Evolutionary conservation across 2,329 filamentous ascomycete genomes (phyloP).

Genomic region (Arthrinium phaeospermum): DNA sequence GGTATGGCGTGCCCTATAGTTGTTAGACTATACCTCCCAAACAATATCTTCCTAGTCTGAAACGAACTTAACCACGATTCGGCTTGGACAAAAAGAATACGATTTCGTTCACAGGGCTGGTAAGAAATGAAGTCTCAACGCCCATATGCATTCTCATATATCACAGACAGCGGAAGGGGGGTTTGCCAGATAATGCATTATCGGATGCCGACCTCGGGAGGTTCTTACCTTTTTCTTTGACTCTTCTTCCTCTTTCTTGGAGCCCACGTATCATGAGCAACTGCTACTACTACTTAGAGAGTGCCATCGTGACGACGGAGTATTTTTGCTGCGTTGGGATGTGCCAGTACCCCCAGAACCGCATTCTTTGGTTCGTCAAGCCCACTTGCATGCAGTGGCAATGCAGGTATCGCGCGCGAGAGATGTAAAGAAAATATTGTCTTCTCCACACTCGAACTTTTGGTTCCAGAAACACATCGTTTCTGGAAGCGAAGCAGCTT

Average conservation of each 20-base stretch:
- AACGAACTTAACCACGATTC: neutral
- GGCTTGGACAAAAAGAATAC: neutral
- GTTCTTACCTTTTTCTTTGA: neutral
- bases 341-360: neutral
- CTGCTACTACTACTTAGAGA: neutral
- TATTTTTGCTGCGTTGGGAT: neutral
- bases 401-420: neutral
- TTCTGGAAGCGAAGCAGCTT: neutral
- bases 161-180: neutral
- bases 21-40: constrained; percentile 12
- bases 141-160: neutral
- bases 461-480: neutral
- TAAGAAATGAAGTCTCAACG: neutral
- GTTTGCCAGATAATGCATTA: neutral
- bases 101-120: neutral
- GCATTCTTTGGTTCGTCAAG: neutral
- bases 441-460: neutral
- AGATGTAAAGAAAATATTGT: neutral
- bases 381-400: neutral
- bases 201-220: neutral
- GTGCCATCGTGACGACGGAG: neutral
- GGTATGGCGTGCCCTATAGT: neutral
- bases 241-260: neutral
- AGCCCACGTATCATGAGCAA: neutral
- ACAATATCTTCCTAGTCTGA: neutral